Evolutionary conservation across 805 yeast genomes (phyloP), one percentile per base, ranked within the genome.

Genomic region (Starmerella etchellsii): DNA sequence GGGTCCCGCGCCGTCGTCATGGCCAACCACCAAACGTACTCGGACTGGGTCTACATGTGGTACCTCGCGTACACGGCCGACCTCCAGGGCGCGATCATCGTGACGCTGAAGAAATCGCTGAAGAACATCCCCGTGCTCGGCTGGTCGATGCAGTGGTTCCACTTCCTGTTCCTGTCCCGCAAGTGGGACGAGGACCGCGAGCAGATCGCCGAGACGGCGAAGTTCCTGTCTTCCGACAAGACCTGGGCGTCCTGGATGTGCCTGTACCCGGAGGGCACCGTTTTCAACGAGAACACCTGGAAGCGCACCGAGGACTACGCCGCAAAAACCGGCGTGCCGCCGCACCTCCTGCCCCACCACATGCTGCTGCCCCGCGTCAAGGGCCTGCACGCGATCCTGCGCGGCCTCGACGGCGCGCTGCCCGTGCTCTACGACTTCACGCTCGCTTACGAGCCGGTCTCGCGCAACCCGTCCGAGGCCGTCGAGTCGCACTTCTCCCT

Each of bases 241-340:
- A 45, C 55, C 6, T 70, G 74, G 73, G 78, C 81, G 3, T 76
- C 78, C 47, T 75, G 79, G 68, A 58, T 91, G 34, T 61, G 87
- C 19, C 59, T 91, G 22, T 91, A 80, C 61, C 98, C 98, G 1
- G 98, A 91, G 59, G 98, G 98, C 4, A 91, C 98, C 0, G 91
- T 84, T 43, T 62, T 81, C 40, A 76, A 91, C 29, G 67, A 66
- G 4, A 69, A 73, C 44, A 83, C 95, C 2, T 67, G 73, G 36
- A 61, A 52, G 3, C 71, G 72, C 43, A 74, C 87, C 8, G 66
- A 64, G 15, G 65, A 57, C 7, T 91, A 65, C 60, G 79, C 84
- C 18, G 60, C 57, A 5, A 71, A 76, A 47, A 55, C 67, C 20
- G 54, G 51, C 16, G 29, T 53, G 18, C 68, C 66, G 4, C 18